phyloP scores from a whole-genome alignment of 2,329 filamentous ascomycete genomes.

The Chlorencoelia australis region DNA sequence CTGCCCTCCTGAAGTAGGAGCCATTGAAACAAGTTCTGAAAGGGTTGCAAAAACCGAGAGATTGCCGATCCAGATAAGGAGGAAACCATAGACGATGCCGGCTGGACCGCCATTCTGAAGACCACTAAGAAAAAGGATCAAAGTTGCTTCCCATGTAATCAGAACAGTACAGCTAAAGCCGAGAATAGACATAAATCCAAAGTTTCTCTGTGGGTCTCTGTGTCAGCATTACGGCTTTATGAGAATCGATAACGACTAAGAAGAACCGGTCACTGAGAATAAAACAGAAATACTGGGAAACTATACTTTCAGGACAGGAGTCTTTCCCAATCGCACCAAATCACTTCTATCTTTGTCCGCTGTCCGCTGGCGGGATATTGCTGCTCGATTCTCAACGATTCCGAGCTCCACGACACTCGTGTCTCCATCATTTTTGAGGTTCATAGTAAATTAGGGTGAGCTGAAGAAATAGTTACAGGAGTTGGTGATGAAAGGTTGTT shows the following conservation, averaged over 20 bases:
- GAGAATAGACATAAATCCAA: slow-evolving; percentile 34
- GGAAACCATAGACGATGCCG: slow-evolving; percentile 31
- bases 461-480: no score
- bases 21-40: slow-evolving; percentile 12
- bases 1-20: slow-evolving; percentile 27
- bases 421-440: not conserved
- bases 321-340: slow-evolving; percentile 3
- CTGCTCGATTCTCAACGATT: not conserved
- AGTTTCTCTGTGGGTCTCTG: slow-evolving; percentile 29
- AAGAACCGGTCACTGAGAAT: not conserved
- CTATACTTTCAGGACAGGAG: slow-evolving; percentile 1
- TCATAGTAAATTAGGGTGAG: no score
- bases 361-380: no score
- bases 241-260: not conserved
- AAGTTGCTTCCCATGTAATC: slow-evolving; percentile 33
- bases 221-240: not conserved
- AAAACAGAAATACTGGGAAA: not conserved
- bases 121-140: slow-evolving; percentile 24
- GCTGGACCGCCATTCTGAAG: slow-evolving; percentile 5
- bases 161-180: slow-evolving; percentile 35
- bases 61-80: slow-evolving; percentile 18
- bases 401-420: not conserved
- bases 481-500: no score
- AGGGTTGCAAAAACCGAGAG: slow-evolving; percentile 8
- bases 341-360: slow-evolving; percentile 1